These are phyloP conservation scores for Nemania bipapillata DNA, from an alignment of 2,329 filamentous ascomycete genomes.

Conservation along the genomic window DNA sequence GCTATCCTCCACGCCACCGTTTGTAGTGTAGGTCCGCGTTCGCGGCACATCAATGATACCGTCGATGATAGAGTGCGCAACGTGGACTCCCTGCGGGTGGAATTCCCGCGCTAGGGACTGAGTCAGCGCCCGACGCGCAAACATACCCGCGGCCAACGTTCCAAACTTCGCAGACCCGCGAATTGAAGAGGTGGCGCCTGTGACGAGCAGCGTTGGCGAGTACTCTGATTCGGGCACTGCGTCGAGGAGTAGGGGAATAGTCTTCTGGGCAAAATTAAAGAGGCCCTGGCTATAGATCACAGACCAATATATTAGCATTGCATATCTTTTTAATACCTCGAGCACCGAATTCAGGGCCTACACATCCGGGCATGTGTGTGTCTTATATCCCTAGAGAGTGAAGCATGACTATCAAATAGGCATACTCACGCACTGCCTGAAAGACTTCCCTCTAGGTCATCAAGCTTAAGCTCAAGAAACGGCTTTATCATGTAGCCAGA, in stretches of 20 bases:
- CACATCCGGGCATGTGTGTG: not conserved
- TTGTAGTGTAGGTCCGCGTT: conserved; percentile 62
- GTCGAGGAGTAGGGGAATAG: conserved; percentile 72
- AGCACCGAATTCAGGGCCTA: not conserved
- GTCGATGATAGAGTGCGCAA: conserved; percentile 77
- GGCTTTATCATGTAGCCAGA: conserved; percentile 62
- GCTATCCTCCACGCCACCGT: conserved; percentile 54
- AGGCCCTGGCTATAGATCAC: conserved; percentile 63
- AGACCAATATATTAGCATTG: not conserved
- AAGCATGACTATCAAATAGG: not conserved
- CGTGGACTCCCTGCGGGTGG: conserved; percentile 77
- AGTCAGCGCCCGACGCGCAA: conserved; percentile 72
- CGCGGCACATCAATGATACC: conserved; percentile 78
- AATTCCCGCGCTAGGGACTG: conserved; percentile 78
- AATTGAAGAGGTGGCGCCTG: conserved; percentile 76
- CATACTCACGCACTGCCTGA: conserved; percentile 61
- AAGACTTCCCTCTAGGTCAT: conserved; percentile 62
- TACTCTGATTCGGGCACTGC: conserved; percentile 60
- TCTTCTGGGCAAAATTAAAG: conserved; percentile 73
- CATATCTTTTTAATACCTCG: not conserved
- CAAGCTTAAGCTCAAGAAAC: conserved; percentile 65
- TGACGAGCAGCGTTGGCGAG: conserved; percentile 77
- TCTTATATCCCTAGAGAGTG: no score
- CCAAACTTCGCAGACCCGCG: conserved; percentile 72
- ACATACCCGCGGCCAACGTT: conserved; percentile 75